Evolutionary conservation across 352 stramenopile species (phyloP), one percentile per base, ranked within the genome.

Genomic region (Globisporangium ultimum): DNA sequence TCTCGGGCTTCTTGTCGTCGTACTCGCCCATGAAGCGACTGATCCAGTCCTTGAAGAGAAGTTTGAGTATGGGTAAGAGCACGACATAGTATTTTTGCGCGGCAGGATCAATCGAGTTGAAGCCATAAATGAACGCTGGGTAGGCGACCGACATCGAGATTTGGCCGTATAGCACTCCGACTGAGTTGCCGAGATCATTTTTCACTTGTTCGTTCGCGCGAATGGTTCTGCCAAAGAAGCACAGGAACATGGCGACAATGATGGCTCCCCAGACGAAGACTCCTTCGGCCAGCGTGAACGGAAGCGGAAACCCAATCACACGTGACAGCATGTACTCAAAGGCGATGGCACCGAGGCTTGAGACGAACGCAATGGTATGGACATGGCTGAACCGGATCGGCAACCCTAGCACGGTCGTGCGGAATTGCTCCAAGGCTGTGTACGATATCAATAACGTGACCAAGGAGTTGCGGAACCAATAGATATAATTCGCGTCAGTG

Each of bases 61-160:
- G 64, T 49, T 85, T 80, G 46, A 87, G 66, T 1, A 79, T 9
- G 0, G 77, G 72, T 0, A 81, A 52, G 0, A 84, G 7, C 21
- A 81, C 15, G 2, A 79, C 58, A 38, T 74, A 83, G 0, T 56
- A n/a, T 0, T 65, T 65, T 47, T 83, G 71, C 5, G 68, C 13
- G 13, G 21, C 43, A 0, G 63, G 40, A 10, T 24, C 41, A 17
- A 79, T 55, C 22, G 55, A 53, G 2, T 72, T 57, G 20, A 80
- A 78, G 0, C 62, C 66, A 7, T 68, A 69, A 24, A 75, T 78
- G 55, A 76, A 87, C 45, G 78, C 17, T 3, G 68, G 68, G 42
- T 83, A 87, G 5, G 81, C 55, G 55, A 84, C 53, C 0, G 65
- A 80, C 40, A 81, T 48, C 6, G 57, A 49, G 1, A 83, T 55